Conservation (phyloP, 805 yeast species). For the Ogataea salicorniae region DNA sequence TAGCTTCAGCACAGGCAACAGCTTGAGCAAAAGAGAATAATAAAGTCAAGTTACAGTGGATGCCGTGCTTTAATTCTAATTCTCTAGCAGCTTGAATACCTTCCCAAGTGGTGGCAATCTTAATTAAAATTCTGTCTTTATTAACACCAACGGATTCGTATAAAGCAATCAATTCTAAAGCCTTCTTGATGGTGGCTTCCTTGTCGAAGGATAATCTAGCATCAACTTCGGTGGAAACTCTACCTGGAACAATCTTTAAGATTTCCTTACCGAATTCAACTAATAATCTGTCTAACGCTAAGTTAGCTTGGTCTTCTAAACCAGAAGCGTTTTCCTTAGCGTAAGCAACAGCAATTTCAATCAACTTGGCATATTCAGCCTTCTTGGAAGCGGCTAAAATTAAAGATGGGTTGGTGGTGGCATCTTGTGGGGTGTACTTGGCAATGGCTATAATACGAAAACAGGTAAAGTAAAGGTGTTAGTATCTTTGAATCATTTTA, state of each 20-base stretch:
- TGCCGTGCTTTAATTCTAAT: conserved; percentile 82
- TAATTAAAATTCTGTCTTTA: conserved; percentile 89
- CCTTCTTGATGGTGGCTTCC: conserved; percentile 90
- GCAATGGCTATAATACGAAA: conserved; percentile 56
- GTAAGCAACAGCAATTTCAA: conserved; percentile 85
- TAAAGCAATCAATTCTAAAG: conserved; percentile 80
- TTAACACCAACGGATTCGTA: conserved; percentile 80
- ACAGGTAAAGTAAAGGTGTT: not conserved
- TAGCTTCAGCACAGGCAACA: conserved; percentile 98
- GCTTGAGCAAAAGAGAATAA: conserved; percentile 96
- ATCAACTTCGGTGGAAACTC: conserved; percentile 98
- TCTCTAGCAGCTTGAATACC: conserved; percentile 99
- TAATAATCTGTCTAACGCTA: conserved; percentile 86
- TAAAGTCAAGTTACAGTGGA: conserved; percentile 93
- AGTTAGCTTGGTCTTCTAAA: conserved; percentile 63
- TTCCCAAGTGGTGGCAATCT: conserved; percentile 98
- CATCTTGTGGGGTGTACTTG: conserved; percentile 97
- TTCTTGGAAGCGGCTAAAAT: conserved; percentile 93
- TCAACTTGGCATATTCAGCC: conserved; percentile 80
- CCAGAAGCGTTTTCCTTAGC: conserved; percentile 62
- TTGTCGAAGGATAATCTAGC: conserved; percentile 97
- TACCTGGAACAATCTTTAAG: conserved; percentile 92
- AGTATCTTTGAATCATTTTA: not conserved
- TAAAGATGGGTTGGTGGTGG: conserved; percentile 97
- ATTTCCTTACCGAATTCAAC: conserved; percentile 96